Evolutionary conservation across 352 stramenopile species (phyloP), one percentile per base, ranked within the genome.

Genomic region (Globisporangium rhizosaccharum): DNA sequence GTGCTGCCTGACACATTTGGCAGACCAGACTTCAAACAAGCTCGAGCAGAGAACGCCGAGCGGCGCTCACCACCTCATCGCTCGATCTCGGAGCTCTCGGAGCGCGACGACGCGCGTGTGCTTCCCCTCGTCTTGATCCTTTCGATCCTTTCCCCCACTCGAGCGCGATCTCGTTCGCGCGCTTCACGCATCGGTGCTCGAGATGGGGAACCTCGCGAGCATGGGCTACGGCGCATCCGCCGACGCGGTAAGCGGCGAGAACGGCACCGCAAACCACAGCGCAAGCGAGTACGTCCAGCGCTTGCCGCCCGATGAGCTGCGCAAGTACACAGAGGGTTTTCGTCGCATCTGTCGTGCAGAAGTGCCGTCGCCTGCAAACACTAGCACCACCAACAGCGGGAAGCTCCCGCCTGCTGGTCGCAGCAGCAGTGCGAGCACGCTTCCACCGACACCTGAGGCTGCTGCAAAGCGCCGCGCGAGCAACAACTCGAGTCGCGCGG

Each of bases 171-270:
- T 49, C 20, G 7, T n/a, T 49, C 7, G 18, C 41, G 14, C 14
- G 14, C 41, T 18, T 47, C 14, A 47, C 41, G 14, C 18, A 20
- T 14, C 14, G 1, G 11, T 9, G 12, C 14, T 47, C 41, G 41
- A 47, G 44, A 91, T 91, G 82, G 82, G 82, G 56, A 91, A 88
- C 65, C 57, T 92, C 62, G 69, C 88, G 70, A 78, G 67, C 58
- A 73, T 85, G 65, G 76, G 76, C 52, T 71, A 78, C 39, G 58
- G 51, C 10, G 52, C 63, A 30, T 36, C 63, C 2, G 20, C 56
- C 3, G 61, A 53, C 42, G 23, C 33, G 2, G 23, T 26, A 15
- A 55, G 66, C 14, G 58, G 51, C 26, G 48, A 62, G 26, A 69
- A 76, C 51, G 12, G 20, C 23, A n/a, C 36, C 11, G 20, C 33